Percentiles rank a stretch among this genome's conserved stretches.
Conservation (phyloP, 768 basidiomycete species). For the Rhizopogon vulgaris region DNA sequence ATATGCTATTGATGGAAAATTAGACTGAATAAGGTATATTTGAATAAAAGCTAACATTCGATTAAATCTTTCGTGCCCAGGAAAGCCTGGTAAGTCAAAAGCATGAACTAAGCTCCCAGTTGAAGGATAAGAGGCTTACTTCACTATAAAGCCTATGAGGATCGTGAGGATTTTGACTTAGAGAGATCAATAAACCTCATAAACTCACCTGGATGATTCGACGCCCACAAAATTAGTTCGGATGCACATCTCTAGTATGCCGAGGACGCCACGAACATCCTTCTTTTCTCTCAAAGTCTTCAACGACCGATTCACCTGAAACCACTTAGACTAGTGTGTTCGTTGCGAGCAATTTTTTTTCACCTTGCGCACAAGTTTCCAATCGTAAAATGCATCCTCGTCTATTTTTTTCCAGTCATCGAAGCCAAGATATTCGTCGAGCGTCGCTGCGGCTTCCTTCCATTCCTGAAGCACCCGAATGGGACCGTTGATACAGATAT, state of each 20-base stretch:
- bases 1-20: slow-evolving; percentile 51
- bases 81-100: slow-evolving; percentile 59
- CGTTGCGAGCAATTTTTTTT: not conserved
- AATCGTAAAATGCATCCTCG: slow-evolving; percentile 90
- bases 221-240: slow-evolving; percentile 91
- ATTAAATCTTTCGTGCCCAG: slow-evolving; percentile 87
- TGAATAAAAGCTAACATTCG: slow-evolving; percentile 50
- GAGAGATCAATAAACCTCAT: not conserved
- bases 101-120: slow-evolving; percentile 9
- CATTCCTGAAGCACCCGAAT: slow-evolving; percentile 54
- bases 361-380: slow-evolving; percentile 77
- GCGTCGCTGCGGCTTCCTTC: slow-evolving; percentile 69
- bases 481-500: not conserved
- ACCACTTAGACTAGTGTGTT: not conserved
- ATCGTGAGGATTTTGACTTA: slow-evolving; percentile 2
- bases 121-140: slow-evolving; percentile 29
- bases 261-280: slow-evolving; percentile 82
- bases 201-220: slow-evolving; percentile 66
- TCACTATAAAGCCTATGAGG: slow-evolving; percentile 84
- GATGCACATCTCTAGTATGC: slow-evolving; percentile 87
- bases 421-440: slow-evolving; percentile 83
- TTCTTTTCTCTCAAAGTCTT: slow-evolving; percentile 62
- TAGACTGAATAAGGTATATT: not conserved
- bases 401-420: slow-evolving; percentile 87
- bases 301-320: slow-evolving; percentile 71